phyloP scores from a whole-genome alignment of 495 filamentous ascomycete species.

The Aspergillus conjunctus region DNA sequence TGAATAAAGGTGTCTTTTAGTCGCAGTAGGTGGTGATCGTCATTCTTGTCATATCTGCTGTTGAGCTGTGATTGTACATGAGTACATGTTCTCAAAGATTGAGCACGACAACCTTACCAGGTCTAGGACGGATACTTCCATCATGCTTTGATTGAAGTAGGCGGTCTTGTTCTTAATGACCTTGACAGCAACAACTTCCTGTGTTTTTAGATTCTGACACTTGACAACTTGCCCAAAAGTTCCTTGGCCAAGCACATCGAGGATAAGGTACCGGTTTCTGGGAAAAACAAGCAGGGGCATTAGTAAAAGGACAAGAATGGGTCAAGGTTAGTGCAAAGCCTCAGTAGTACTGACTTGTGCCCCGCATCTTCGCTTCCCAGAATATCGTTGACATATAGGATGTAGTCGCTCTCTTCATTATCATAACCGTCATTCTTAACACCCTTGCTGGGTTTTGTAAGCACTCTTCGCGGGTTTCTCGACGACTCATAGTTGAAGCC shows the following conservation, averaged over 20 bases:
- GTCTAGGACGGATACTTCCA: slow-evolving; percentile 98
- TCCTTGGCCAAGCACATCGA: slow-evolving; percentile 96
- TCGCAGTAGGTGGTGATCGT: slow-evolving; percentile 95
- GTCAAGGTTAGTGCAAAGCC: background rate
- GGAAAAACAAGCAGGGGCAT: background rate
- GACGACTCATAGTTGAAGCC: slow-evolving; percentile 99
- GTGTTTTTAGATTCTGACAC: slow-evolving; percentile 97
- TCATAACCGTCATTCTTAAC: slow-evolving; percentile 99
- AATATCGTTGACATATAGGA: slow-evolving; percentile 98
- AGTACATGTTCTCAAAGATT: slow-evolving; percentile 20
- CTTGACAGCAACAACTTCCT: slow-evolving; percentile 98
- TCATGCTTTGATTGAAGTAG: slow-evolving; percentile 99
- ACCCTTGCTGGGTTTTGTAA: slow-evolving; percentile 99
- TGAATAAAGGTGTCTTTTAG: slow-evolving; percentile 99
- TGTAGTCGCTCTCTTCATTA: slow-evolving; percentile 99
- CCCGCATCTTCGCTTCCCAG: slow-evolving; percentile 96
- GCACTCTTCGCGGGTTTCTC: slow-evolving; percentile 91
- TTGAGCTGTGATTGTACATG: slow-evolving; percentile 68
- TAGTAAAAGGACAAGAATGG: background rate
- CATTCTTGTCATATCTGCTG: slow-evolving; percentile 97
- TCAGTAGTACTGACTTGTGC: slow-evolving; percentile 71
- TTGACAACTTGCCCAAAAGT: slow-evolving; percentile 99
- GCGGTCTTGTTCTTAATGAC: slow-evolving; percentile 99
- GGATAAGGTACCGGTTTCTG: slow-evolving; percentile 96
- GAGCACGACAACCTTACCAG: slow-evolving; percentile 59